Evolutionary conservation across 345 rosid species (phyloP).

Genomic region (Sonneratia caseolaris): DNA sequence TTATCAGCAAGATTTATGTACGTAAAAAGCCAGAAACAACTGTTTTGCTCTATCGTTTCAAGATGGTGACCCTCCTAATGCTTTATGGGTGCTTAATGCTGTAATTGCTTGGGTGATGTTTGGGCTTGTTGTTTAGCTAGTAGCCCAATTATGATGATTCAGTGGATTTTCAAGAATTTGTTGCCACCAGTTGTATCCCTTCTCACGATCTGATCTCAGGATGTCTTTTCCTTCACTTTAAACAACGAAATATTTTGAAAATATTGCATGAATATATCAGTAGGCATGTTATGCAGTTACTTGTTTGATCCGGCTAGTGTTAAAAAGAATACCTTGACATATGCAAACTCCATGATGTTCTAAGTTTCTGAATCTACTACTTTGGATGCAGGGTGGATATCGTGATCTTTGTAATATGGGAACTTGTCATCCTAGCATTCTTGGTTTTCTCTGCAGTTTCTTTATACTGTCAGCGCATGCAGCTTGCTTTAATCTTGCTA

Average conservation of each 20-base stretch:
- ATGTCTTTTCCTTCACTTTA: neutral
- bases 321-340: neutral
- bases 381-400: slow-evolving; percentile 81
- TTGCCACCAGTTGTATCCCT: neutral
- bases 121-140: neutral
- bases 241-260: neutral
- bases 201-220: neutral
- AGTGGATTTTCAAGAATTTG: neutral
- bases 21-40: neutral
- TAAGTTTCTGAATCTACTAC: neutral
- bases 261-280: neutral
- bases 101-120: neutral
- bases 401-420: slow-evolving; percentile 84
- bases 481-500: slow-evolving; percentile 60
- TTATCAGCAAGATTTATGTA: neutral
- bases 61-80: neutral
- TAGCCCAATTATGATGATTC: neutral
- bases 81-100: neutral
- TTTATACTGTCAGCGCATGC: slow-evolving; percentile 63
- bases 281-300: neutral
- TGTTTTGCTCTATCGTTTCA: neutral
- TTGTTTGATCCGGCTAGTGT: neutral
- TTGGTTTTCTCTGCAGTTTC: slow-evolving; percentile 92
- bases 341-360: neutral
- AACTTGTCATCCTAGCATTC: slow-evolving; percentile 74